Base-by-base conservation (phyloP, 2,329 filamentous ascomycete species). In the Pyricularia grisea region DNA sequence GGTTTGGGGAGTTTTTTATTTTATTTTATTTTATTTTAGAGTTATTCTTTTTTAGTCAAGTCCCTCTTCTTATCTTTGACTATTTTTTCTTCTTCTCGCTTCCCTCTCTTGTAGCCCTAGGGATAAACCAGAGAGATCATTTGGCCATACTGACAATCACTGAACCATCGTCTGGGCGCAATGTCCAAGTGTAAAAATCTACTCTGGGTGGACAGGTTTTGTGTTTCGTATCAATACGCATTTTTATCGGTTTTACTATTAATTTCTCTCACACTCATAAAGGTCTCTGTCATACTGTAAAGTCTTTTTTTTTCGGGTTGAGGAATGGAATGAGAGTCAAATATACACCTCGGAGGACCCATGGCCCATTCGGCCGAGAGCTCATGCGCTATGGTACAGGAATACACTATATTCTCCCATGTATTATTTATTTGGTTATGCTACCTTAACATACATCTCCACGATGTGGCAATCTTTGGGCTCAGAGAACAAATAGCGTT, bases 1-100 rank as follows among this genome's bases (percentile, higher is more conserved):
- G n/a, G 65, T 65, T 58, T 36, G 4, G 31, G 31, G 12, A n/a
- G 25, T 25, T 50, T 30, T 65, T 36, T 2, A 61, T 64, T 25
- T 61, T n/a, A 66, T 60, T 69, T 68, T 69, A 60, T 66, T 60
- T 65, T 58, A 61, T 28, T 9, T 69, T 33, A 3, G n/a, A 58
- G 14, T 17, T 3, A 58, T 9, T n/a, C 3, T n/a, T 25, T n/a
- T 58, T 58, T 25, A 31, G 30, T 31, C n/a, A n/a, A n/a, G n/a
- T n/a, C n/a, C n/a, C 33, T 14, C 2, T 12, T 36, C 11, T 36
- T 36, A 36, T 36, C 33, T 3, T 36, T 36, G 14, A 4, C 2
- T 61, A 27, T 25, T 50, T 50, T 20, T 50, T n/a, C 42, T 50
- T 4, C 33, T 36, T 14, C 2, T 50, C 17, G 20, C 42, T n/a